These are phyloP conservation scores for Mrakia hoshinonis DNA, from an alignment of 768 basidiomycete genomes.

Conservation along the genomic window DNA sequence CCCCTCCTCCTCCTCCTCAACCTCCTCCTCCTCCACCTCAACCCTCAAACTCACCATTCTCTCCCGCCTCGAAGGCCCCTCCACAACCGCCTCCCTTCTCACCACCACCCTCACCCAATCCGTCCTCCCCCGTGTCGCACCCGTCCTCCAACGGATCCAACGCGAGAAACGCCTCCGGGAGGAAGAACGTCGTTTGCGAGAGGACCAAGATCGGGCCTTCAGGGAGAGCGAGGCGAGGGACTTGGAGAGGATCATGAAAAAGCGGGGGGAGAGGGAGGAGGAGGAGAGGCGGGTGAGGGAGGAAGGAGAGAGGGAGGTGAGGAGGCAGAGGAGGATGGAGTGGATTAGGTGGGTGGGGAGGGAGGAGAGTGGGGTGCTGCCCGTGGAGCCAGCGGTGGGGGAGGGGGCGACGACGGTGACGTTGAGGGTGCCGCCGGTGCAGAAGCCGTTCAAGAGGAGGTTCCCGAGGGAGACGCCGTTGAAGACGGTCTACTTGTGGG, in stretches of 20 bases:
- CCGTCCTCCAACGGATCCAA: slow-evolving; percentile 61
- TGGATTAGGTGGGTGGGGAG: neutral
- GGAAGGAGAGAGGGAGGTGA: slow-evolving; percentile 4
- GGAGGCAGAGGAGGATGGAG: neutral
- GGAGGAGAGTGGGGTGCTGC: neutral
- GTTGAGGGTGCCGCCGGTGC: slow-evolving; percentile 11
- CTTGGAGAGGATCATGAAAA: slow-evolving; percentile 53
- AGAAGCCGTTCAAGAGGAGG: slow-evolving; percentile 4
- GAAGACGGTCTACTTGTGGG: slow-evolving; percentile 24
- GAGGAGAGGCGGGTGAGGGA: neutral
- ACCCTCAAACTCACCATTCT: slow-evolving; percentile 63
- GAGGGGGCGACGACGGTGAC: neutral
- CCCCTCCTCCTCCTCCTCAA: slow-evolving; percentile 36
- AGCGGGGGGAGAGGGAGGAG: slow-evolving; percentile 44
- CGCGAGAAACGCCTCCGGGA: slow-evolving; percentile 42
- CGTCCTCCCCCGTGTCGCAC: slow-evolving; percentile 69
- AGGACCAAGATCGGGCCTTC: slow-evolving; percentile 67
- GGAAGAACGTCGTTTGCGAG: slow-evolving; percentile 56
- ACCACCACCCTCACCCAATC: slow-evolving; percentile 58
- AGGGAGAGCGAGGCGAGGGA: slow-evolving; percentile 58
- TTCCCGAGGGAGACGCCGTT: slow-evolving; percentile 8
- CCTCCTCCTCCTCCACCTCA: slow-evolving; percentile 26
- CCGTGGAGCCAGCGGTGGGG: neutral
- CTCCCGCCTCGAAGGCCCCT: slow-evolving; percentile 69
- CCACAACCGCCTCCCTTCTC: slow-evolving; percentile 59